These are phyloP conservation scores for Fusarium piperis DNA, from an alignment of 2,329 filamentous ascomycete genomes.

Conservation along the genomic window DNA sequence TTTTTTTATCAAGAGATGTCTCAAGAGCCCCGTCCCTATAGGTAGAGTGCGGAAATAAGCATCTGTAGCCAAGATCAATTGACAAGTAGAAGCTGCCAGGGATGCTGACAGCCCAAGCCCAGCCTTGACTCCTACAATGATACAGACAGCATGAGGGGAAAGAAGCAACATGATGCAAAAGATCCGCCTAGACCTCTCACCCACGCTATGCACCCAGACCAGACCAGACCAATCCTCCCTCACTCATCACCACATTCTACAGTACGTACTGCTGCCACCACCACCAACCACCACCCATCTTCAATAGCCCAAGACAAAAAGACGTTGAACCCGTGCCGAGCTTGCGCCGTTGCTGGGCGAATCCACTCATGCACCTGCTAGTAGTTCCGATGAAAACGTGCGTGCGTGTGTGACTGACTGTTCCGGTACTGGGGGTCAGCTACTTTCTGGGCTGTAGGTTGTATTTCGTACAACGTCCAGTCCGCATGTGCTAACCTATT, in stretches of 20 bases:
- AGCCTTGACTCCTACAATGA: background rate
- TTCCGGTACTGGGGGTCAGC: conserved; percentile 8
- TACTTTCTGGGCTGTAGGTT: conserved; percentile 6
- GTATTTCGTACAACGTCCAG: conserved; percentile 17
- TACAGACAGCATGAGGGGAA: background rate
- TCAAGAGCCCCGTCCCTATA: background rate
- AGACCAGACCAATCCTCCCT: background rate
- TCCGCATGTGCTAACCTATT: conserved; percentile 19
- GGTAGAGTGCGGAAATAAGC: background rate
- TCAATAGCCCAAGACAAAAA: conserved; percentile 17
- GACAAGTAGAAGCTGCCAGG: background rate
- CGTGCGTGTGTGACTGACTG: conserved; percentile 1
- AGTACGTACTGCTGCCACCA: conserved; percentile 4
- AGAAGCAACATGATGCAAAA: conserved; percentile 1
- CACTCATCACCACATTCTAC: background rate
- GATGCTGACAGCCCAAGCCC: background rate
- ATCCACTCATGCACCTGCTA: conserved; percentile 25
- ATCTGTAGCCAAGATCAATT: background rate
- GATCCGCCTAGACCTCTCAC: conserved; percentile 16
- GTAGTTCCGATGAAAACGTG: conserved; percentile 19
- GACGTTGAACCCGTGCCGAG: conserved; percentile 35
- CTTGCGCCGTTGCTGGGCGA: conserved; percentile 15
- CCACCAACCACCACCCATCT: background rate
- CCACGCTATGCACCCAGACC: conserved; percentile 11
- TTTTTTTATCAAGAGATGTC: background rate